Evolutionary conservation across 345 rosid genomes (phyloP).

Genomic region (Gynandropsis gynandra): DNA sequence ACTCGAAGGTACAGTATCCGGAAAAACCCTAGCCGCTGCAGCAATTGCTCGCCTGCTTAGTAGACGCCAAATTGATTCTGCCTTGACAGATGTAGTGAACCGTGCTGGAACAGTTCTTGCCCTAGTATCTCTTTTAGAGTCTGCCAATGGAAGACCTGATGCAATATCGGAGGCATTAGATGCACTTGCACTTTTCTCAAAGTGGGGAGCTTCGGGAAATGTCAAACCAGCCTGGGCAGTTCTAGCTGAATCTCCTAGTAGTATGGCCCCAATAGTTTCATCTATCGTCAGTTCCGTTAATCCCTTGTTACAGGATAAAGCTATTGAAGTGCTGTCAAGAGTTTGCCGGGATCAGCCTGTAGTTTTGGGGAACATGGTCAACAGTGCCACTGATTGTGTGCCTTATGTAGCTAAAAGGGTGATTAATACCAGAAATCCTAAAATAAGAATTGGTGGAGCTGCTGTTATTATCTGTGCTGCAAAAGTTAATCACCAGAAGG

Average conservation of each 20-base stretch:
- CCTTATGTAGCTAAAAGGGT: constrained; percentile 57
- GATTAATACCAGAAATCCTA: constrained; percentile 54
- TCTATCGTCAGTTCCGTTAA: constrained; percentile 56
- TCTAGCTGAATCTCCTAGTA: constrained; percentile 56
- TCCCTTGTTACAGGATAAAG: constrained; percentile 64
- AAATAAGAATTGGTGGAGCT: constrained; percentile 68
- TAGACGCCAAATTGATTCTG: constrained; percentile 60
- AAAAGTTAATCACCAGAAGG: constrained; percentile 53
- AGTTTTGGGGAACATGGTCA: constrained; percentile 51
- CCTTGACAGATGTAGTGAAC: constrained; percentile 56
- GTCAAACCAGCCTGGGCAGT: constrained; percentile 48
- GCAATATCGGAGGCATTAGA: constrained; percentile 57
- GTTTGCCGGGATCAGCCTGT: constrained; percentile 62
- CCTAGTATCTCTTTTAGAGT: constrained; percentile 54
- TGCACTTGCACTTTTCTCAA: constrained; percentile 60
- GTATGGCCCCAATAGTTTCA: constrained; percentile 50
- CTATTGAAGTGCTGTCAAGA: constrained; percentile 73
- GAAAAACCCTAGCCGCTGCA: constrained; percentile 67
- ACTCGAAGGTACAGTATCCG: constrained; percentile 71
- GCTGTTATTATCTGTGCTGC: constrained; percentile 62
- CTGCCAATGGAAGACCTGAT: constrained; percentile 44
- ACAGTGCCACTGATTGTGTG: constrained; percentile 44
- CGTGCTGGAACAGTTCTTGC: constrained; percentile 55
- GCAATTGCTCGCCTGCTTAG: constrained; percentile 67
- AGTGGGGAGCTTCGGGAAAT: constrained; percentile 45